Evolutionary conservation across 108 stramenopile genomes (phyloP).

Genomic region (Cyclotella baltica): DNA sequence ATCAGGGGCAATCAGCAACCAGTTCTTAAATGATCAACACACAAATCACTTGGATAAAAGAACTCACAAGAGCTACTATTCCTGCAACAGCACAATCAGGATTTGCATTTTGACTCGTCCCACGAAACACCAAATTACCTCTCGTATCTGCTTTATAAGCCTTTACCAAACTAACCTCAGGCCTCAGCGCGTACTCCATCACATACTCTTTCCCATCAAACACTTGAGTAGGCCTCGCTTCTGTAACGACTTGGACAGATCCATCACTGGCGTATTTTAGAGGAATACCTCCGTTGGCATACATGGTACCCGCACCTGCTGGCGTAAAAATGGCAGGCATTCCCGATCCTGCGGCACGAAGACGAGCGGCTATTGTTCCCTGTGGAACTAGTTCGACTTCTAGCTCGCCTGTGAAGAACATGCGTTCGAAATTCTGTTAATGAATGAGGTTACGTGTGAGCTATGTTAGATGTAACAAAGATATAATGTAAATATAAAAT

Average conservation of each 20-base stretch:
- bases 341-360: constrained; percentile 89
- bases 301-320: constrained; percentile 90
- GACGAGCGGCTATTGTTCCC: constrained; percentile 88
- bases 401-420: constrained; percentile 85
- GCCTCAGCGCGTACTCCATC: constrained; percentile 86
- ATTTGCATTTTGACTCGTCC: constrained; percentile 92
- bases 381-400: constrained; percentile 92
- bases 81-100: constrained; percentile 93
- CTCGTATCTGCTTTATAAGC: constrained; percentile 89
- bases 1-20: neutral
- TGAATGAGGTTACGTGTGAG: too few species aligned
- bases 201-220: constrained; percentile 91
- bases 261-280: constrained; percentile 86
- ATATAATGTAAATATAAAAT: neutral
- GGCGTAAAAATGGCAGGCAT: constrained; percentile 95
- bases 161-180: constrained; percentile 88
- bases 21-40: neutral
- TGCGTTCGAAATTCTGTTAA: constrained; percentile 74
- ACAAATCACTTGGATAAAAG: neutral
- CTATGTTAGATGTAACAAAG: neutral
- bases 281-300: constrained; percentile 91
- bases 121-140: constrained; percentile 93
- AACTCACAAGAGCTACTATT: constrained; percentile 66
- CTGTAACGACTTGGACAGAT: constrained; percentile 61
- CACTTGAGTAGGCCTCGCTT: constrained; percentile 67